Evolutionary conservation across 2,329 filamentous ascomycete species (phyloP), one percentile per base, ranked within the genome.

Genomic region (Fusarium fracticaudum): DNA sequence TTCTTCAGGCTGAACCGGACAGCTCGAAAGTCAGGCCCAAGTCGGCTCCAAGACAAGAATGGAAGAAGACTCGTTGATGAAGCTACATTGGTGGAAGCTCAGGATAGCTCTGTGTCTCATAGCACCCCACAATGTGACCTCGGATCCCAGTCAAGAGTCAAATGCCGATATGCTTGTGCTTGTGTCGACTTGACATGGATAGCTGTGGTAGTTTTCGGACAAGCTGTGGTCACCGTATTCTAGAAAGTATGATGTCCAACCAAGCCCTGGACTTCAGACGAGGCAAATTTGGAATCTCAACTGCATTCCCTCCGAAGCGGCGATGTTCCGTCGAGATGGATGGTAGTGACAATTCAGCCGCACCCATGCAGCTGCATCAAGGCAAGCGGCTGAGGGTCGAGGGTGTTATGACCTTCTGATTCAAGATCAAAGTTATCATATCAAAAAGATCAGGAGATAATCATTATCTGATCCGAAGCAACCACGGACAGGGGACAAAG

Each of bases 371-470:
- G 40, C 33, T 57, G 41, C 44, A 48, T 43, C 29, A 29, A 54
- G 37, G 26, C 26, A 51, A 72, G 54, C 53, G 48, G 44, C 53
- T 37, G 54, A 60, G 38, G 43, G 13, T 20, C 41, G 40, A 58
- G 43, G 62, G 33, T 66, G 45, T 29, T 11, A 24, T 57, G 60
- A 44, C 55, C 57, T 44, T 24, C 57, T 22, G 40, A 40, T 58
- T 63, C 18, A 57, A 45, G 62, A 74, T 74, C 71, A 73, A 73
- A n/a, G 61, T 74, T 73, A 72, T 72, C 71, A 60, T 71, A 74
- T 73, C 67, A 60, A 51, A 47, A 68, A 73, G 71, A 74, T 73
- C 62, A 74, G 55, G 55, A 74, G 58, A 60, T 54, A 38, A 41
- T 51, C 40, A 63, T 71, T 65, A 71, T 68, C 67, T 63, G 62